phyloP scores from a whole-genome alignment of 352 stramenopile genomes.

The Aphanomyces invadans region DNA sequence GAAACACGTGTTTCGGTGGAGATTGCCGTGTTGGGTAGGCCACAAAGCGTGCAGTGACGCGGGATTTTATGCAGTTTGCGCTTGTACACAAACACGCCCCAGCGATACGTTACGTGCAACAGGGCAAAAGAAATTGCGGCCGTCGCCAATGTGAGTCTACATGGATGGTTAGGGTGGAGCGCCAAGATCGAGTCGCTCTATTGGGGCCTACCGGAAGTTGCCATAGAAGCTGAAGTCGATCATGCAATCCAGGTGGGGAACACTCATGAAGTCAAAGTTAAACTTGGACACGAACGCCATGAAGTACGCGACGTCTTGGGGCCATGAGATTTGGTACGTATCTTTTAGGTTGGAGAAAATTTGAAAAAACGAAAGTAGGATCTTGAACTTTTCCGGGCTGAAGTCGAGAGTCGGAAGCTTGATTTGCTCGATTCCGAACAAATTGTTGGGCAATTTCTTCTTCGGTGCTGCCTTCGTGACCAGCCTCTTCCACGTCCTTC shows the following conservation, averaged over 20 bases:
- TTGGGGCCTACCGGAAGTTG: constrained; percentile 37
- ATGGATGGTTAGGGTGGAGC: not conserved
- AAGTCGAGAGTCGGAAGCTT: constrained; percentile 29
- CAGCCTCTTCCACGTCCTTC: not conserved
- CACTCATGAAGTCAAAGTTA: constrained; percentile 62
- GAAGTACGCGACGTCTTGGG: constrained; percentile 42
- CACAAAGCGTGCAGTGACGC: constrained; percentile 1
- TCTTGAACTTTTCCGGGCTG: constrained; percentile 69
- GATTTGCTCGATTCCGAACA: constrained; percentile 41
- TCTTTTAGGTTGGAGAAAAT: constrained; percentile 66
- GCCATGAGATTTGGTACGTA: constrained; percentile 65
- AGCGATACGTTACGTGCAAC: constrained; percentile 13
- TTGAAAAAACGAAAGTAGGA: constrained; percentile 68
- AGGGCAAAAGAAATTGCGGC: constrained; percentile 37
- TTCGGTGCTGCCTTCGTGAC: not conserved
- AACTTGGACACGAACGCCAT: constrained; percentile 63
- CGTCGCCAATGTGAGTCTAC: constrained; percentile 36
- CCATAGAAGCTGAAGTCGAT: constrained; percentile 55
- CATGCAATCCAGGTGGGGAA: constrained; percentile 57
- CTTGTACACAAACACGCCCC: constrained; percentile 8
- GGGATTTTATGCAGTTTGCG: constrained; percentile 18
- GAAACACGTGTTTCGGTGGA: not conserved
- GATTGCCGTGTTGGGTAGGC: constrained; percentile 11
- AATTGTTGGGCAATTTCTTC: not conserved
- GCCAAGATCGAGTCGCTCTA: no score